Base-by-base conservation (phyloP, 768 basidiomycete species). In the Cytidiella melzeri region DNA sequence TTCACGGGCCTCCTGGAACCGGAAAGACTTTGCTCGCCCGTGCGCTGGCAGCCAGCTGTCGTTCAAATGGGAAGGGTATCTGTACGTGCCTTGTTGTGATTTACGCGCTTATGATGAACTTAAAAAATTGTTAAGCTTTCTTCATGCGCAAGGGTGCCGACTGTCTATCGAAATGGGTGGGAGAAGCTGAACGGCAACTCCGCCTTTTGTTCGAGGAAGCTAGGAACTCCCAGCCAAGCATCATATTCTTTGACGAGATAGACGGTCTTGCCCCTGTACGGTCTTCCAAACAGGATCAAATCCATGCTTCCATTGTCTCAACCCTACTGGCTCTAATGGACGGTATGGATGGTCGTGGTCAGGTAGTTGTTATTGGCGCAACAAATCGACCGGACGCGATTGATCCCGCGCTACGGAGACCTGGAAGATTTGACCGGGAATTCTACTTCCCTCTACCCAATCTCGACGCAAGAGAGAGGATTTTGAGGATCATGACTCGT, bases 61-160 rank as follows among this genome's bases (percentile, higher is more conserved):
- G 88, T 26, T 83, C 85, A 0, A 83, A 88, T 28, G 92, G 91
- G 37, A 84, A 86, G 52, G 83, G 86, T 57, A 92, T 97, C 41
- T 86, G 92, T 93, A 64, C 44, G 89, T 74, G 24, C 24, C 10
- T 5, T 10, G 9, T 23, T 24, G 11, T 10, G 50, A 27, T 21
- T 19, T 44, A 45, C 10, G 18, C n/a, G 10, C 34, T 25, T 37
- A n/a, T n/a, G n/a, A n/a, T n/a, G n/a, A n/a, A n/a, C n/a, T n/a
- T n/a, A n/a, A n/a, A n/a, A n/a, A n/a, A n/a, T n/a, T 19, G 23
- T 13, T 0, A 56, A 94, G 93, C 96, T 1, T 99, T 99, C 73
- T 99, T 95, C 75, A 98, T 99, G 96, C 86, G 96, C 43, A 99
- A 99, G 69, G 96, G 96, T 18, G 96, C 96, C 27, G 96, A 99